Evolutionary conservation across 805 yeast genomes (phyloP), one percentile per base, ranked within the genome.

Genomic region (Suhomyces tanzawaensis): DNA sequence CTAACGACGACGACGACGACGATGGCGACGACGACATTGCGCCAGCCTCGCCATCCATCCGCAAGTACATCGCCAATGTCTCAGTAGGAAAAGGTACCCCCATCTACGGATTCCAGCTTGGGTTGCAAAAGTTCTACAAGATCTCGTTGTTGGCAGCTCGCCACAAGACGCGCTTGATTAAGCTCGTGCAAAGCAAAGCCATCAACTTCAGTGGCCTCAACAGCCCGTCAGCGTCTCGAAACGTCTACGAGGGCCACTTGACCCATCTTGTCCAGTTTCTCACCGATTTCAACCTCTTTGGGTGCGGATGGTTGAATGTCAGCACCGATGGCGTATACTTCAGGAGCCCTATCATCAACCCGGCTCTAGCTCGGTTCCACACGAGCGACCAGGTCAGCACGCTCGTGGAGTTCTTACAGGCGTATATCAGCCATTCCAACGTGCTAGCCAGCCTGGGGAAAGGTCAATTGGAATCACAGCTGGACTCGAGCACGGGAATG

Each of bases 91-190:
- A 79, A 45, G 96, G 83, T 0, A 69, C 77, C 0, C 91, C 95
- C 0, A 82, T 90, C 34, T 93, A 93, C 56, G 98, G 98, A 0
- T 91, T 74, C 56, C 79, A 78, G 46, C 69, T 77, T 2, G 88
- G 88, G 0, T 75, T 79, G 64, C 49, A 66, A n/a, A 61, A 75
- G 1, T 84, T 77, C 51, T 75, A 85, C 49, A 89, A 88, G 57
- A 74, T 93, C 1, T 74, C 78, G 33, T 53, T 89, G 9, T 52
- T 82, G 8, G 79, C 81, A 42, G 93, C 95, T 0, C 54, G 74
- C 4, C 76, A 78, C 47, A 61, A 69, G 14, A 63, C 75, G 3
- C 69, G 85, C 37, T 57, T 88, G 4, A 65, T 82, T 3, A 59
- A 40, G 73, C 72, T 62, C 34, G 72, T 60, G 28, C 58, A 66